Evolutionary conservation across 768 basidiomycete species (phyloP).

Genomic region (Leccinellum rugosiceps): DNA sequence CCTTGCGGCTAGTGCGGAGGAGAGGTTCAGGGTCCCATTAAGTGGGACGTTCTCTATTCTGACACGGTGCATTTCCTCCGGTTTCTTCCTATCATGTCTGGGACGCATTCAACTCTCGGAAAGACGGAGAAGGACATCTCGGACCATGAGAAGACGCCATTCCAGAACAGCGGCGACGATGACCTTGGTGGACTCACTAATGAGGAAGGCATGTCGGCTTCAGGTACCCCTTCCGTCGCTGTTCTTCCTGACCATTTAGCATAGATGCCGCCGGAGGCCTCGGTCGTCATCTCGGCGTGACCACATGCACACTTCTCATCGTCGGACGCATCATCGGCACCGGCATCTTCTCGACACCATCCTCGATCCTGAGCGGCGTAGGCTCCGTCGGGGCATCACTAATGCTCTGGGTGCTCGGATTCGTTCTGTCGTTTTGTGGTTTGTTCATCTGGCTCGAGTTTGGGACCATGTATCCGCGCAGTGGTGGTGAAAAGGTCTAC

Average conservation of each 20-base stretch:
- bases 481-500: slow-evolving; percentile 63
- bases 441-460: slow-evolving; percentile 63
- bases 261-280: slow-evolving; percentile 54
- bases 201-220: slow-evolving; percentile 42
- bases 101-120: background rate
- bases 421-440: slow-evolving; percentile 54
- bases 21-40: no score
- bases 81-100: slow-evolving; percentile 8
- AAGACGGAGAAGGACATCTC: background rate
- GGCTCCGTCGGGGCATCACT: slow-evolving; percentile 58
- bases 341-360: slow-evolving; percentile 64
- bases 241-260: background rate
- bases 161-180: slow-evolving; percentile 11
- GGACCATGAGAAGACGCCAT: background rate
- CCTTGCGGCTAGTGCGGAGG: no score
- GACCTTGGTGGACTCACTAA: slow-evolving; percentile 45
- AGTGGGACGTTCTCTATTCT: background rate
- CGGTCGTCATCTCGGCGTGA: slow-evolving; percentile 55
- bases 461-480: slow-evolving; percentile 61
- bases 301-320: slow-evolving; percentile 55
- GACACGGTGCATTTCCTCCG: background rate
- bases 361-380: slow-evolving; percentile 54
- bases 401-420: slow-evolving; percentile 63
- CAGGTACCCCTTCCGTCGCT: background rate
- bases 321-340: slow-evolving; percentile 60